A percentile compares a stretch with the other conserved stretches of the same genome.
Conservation (phyloP, 192 early-diverging fungal genomes). For the Pilaira anomala region DNA sequence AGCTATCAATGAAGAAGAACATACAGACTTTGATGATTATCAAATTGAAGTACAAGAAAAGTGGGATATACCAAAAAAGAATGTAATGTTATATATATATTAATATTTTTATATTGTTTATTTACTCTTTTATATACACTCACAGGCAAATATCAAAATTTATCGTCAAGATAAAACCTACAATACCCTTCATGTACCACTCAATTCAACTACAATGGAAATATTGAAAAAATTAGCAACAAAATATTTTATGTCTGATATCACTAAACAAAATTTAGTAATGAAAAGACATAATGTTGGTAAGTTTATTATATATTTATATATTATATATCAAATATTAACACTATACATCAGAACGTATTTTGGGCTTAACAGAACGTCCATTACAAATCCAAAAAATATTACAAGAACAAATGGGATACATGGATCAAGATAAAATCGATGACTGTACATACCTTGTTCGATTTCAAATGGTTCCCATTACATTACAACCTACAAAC, state of each 20-base stretch:
- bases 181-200: constrained; percentile 66
- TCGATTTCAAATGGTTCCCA: constrained; percentile 66
- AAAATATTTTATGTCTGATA: constrained; percentile 81
- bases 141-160: constrained; percentile 66
- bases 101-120: not conserved
- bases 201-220: constrained; percentile 68
- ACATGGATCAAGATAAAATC: constrained; percentile 72
- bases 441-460: constrained; percentile 75
- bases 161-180: constrained; percentile 80
- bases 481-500: constrained; percentile 33
- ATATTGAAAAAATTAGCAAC: constrained; percentile 69
- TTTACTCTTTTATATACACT: too few species aligned
- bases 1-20: constrained; percentile 31
- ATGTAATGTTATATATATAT: constrained; percentile 11
- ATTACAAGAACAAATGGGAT: constrained; percentile 76
- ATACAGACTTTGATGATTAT: constrained; percentile 34
- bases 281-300: constrained; percentile 24
- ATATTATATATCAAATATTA: too few species aligned
- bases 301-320: not conserved
- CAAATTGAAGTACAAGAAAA: constrained; percentile 22
- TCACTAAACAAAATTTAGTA: constrained; percentile 35
- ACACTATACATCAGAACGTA: constrained; percentile 72
- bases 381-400: constrained; percentile 72
- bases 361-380: constrained; percentile 63
- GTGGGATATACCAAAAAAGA: constrained; percentile 22